Percentiles rank a stretch among this genome's conserved stretches.
Evolutionary conservation across 2,329 filamentous ascomycete genomes (phyloP).

Genomic region (Colletotrichum sp.): DNA sequence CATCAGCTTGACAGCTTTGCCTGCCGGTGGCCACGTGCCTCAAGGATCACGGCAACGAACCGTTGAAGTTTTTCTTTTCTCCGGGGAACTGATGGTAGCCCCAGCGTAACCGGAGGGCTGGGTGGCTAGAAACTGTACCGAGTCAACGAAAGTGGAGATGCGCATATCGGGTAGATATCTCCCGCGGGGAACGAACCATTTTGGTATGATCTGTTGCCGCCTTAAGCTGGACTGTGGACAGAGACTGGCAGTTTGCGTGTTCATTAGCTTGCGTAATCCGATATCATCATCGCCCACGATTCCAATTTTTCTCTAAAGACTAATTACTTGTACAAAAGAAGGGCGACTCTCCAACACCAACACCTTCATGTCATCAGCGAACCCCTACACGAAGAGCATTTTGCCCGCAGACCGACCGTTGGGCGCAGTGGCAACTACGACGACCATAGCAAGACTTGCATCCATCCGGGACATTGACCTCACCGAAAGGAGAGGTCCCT

Average conservation of each 20-base stretch:
- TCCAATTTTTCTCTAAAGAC: neutral
- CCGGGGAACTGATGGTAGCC: neutral
- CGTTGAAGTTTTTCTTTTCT: neutral
- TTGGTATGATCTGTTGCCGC: neutral
- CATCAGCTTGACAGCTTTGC: neutral
- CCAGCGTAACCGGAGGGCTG: slow-evolving; percentile 3
- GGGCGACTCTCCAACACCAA: neutral
- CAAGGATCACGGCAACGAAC: neutral
- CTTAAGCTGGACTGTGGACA: neutral
- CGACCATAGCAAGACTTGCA: neutral
- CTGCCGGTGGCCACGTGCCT: neutral
- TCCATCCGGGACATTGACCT: neutral
- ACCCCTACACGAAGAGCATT: neutral
- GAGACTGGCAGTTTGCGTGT: neutral
- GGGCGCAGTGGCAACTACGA: neutral
- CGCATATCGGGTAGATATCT: slow-evolving; percentile 9
- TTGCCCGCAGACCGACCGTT: neutral
- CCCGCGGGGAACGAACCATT: neutral
- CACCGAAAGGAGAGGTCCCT: neutral
- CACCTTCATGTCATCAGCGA: neutral
- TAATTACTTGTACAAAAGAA: neutral
- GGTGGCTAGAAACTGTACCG: neutral
- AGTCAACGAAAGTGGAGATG: neutral
- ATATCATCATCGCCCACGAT: neutral
- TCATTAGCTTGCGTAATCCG: neutral